phyloP scores from a whole-genome alignment of 345 rosid species.

The Sisymbrium altissimum region DNA sequence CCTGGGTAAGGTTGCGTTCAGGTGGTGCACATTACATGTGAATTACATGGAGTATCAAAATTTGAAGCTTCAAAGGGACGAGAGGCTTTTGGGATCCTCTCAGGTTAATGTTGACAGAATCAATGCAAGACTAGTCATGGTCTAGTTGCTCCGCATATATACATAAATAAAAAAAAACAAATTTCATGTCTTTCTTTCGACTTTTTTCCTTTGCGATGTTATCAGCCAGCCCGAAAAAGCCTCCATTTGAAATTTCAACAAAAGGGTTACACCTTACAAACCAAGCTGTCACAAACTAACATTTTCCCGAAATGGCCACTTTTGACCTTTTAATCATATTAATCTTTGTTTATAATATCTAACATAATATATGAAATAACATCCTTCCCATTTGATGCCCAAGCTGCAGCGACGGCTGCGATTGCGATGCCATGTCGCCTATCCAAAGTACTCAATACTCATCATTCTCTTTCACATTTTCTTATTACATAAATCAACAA shows the following conservation, averaged over 20 bases:
- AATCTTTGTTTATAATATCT: neutral
- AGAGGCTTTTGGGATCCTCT: slow-evolving; percentile 27
- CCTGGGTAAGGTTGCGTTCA: slow-evolving; percentile 10
- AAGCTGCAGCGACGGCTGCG: slow-evolving; percentile 16
- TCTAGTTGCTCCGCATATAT: neutral
- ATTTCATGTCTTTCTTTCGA: neutral
- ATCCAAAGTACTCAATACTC: neutral
- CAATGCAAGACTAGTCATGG: slow-evolving; percentile 17
- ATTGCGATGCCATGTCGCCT: slow-evolving; percentile 19
- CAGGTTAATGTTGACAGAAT: slow-evolving; percentile 27
- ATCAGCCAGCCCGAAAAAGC: neutral
- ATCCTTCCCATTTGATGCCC: neutral
- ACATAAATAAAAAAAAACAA: neutral
- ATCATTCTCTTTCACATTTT: slow-evolving; percentile 1
- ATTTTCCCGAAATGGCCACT: slow-evolving; percentile 3
- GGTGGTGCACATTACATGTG: slow-evolving; percentile 5
- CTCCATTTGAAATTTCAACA: neutral
- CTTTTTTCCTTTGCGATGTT: neutral
- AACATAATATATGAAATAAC: neutral
- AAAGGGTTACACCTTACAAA: neutral
- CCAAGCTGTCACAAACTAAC: slow-evolving; percentile 13
- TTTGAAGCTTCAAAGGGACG: slow-evolving; percentile 3
- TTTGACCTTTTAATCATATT: neutral
- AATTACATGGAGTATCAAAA: neutral
- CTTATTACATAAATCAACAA: neutral